A percentile compares a stretch with the other conserved stretches of the same genome.
phyloP scores from a whole-genome alignment of 441 rosid species.

The Syzygium syzygioides region DNA sequence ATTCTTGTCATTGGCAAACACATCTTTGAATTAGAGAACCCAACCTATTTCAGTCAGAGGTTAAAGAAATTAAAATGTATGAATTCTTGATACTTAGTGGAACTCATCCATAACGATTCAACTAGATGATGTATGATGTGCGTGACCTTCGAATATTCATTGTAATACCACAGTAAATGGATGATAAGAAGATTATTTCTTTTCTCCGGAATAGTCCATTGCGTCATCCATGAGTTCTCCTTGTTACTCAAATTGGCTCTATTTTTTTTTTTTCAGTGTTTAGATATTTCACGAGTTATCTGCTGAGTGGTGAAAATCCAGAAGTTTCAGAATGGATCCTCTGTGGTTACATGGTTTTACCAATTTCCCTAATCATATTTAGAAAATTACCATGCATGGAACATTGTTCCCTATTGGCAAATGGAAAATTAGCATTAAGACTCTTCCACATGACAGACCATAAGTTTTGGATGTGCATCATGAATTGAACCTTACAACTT shows the following conservation, averaged over 20 bases:
- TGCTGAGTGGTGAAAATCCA: neutral
- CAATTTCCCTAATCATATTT: neutral
- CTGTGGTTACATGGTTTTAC: neutral
- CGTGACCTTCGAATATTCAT: neutral
- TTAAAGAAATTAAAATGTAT: neutral
- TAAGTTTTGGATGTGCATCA: neutral
- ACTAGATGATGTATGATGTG: neutral
- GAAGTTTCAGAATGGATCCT: neutral
- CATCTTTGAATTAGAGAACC: neutral
- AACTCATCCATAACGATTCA: neutral
- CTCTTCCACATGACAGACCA: neutral
- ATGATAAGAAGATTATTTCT: neutral
- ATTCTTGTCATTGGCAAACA: neutral
- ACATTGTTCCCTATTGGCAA: neutral
- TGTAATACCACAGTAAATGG: neutral
- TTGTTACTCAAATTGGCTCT: neutral
- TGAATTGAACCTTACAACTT: neutral
- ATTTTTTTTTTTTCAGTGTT: neutral
- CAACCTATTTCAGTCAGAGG: neutral
- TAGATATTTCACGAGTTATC: neutral
- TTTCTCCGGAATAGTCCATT: neutral
- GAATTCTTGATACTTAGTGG: neutral
- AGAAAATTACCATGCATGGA: neutral
- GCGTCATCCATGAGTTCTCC: neutral
- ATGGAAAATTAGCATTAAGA: neutral